Conservation (phyloP, 371 early-diverging fungal species). For the Fennellomyces sp. region DNA sequence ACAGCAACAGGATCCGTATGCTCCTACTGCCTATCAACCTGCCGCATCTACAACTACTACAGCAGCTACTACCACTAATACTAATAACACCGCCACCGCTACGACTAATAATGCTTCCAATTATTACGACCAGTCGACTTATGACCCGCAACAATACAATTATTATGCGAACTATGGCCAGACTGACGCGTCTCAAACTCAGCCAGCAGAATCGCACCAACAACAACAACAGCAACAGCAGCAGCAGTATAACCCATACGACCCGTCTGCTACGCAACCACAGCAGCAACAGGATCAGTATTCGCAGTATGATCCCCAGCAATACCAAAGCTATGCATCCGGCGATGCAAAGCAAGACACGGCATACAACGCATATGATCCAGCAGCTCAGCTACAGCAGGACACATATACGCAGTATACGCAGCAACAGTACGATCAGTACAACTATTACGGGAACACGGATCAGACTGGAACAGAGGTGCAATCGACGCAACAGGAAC, state of each 20-base stretch:
- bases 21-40: constrained; percentile 5
- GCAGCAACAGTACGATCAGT: neutral
- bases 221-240: constrained; percentile 1
- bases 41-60: neutral
- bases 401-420: neutral
- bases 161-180: neutral
- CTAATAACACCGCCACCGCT: neutral
- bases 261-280: neutral
- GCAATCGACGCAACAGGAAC: constrained; percentile 8
- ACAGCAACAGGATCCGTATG: constrained; percentile 12
- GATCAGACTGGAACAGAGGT: neutral
- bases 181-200: neutral
- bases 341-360: constrained; percentile 1
- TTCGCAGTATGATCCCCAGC: neutral
- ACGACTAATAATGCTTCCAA: too few relatives aligned
- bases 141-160: constrained; percentile 13
- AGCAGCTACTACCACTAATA: neutral
- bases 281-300: constrained; percentile 5
- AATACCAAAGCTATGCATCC: too few relatives aligned
- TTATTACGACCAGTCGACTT: constrained; percentile 5
- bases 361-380: neutral
- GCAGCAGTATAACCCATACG: constrained; percentile 1
- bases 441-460: neutral
- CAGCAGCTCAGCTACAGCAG: neutral
- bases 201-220: neutral